These are phyloP conservation scores for Aspergillus fijiensis DNA, from an alignment of 2,329 filamentous ascomycete genomes.

Conservation along the genomic window DNA sequence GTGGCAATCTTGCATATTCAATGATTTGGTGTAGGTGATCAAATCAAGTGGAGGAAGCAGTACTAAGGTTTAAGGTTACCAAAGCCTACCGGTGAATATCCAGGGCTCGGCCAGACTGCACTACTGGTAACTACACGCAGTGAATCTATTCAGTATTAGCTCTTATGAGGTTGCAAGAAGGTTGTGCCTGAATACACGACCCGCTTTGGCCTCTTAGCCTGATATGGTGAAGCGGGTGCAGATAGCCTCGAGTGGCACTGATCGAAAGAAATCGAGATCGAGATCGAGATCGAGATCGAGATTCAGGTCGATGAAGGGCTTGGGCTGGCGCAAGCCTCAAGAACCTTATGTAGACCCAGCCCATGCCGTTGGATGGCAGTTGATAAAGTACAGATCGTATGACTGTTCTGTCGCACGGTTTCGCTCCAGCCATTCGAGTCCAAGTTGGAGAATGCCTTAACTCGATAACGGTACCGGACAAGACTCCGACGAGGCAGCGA, in stretches of 20 bases:
- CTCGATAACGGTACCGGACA: not conserved
- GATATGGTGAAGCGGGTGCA: not conserved
- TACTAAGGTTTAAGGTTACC: too few relatives aligned
- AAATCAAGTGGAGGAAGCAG: too few relatives aligned
- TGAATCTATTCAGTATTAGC: too few relatives aligned
- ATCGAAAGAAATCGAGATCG: not conserved
- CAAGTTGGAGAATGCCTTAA: not conserved
- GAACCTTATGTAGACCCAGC: conserved; percentile 20
- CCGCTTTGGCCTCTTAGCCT: not conserved
- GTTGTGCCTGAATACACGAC: not conserved
- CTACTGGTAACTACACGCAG: too few relatives aligned
- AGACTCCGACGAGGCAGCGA: not conserved
- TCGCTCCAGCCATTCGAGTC: not conserved
- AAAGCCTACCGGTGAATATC: too few relatives aligned
- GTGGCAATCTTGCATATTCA: too few relatives aligned
- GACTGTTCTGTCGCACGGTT: not conserved
- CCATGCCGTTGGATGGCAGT: conserved; percentile 3
- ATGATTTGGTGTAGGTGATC: too few relatives aligned
- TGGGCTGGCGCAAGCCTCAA: conserved; percentile 23
- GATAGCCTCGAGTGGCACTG: not conserved
- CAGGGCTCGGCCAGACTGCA: too few relatives aligned
- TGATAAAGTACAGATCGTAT: not conserved
- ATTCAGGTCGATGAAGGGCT: conserved; percentile 5
- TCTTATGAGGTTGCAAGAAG: not conserved
- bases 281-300: not conserved